A percentile compares a stretch with the other conserved stretches of the same genome.
These are phyloP conservation scores for Backusella macrospora DNA, from an alignment of 192 early-diverging fungal genomes.

Conservation along the genomic window DNA sequence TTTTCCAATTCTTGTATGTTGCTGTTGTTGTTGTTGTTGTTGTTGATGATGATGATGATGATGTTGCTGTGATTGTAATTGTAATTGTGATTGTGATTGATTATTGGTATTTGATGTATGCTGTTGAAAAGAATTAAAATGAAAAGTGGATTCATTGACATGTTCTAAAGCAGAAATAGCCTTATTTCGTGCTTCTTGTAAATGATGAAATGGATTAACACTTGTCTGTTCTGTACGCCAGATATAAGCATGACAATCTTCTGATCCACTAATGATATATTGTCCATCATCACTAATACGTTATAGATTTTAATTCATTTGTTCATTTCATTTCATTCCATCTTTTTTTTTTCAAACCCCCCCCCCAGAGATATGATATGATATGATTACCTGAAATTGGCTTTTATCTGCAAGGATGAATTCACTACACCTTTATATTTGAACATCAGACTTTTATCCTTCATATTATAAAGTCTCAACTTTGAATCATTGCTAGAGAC, in stretches of 20 bases:
- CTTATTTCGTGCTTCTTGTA: slow-evolving; percentile 22
- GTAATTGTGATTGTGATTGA: slow-evolving; percentile 3
- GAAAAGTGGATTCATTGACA: slow-evolving; percentile 12
- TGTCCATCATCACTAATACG: slow-evolving; percentile 60
- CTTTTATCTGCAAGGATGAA: slow-evolving; percentile 64
- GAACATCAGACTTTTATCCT: slow-evolving; percentile 67
- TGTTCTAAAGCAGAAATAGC: slow-evolving; percentile 19
- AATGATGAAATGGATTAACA: slow-evolving; percentile 14
- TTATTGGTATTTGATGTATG: not conserved
- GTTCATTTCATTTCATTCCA: too few species aligned
- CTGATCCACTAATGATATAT: slow-evolving; percentile 80
- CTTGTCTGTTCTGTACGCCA: slow-evolving; percentile 51
- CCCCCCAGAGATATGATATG: not conserved
- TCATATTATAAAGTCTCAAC: slow-evolving; percentile 73
- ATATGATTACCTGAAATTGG: slow-evolving; percentile 57
- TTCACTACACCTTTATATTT: slow-evolving; percentile 81
- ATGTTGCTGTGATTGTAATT: not conserved
- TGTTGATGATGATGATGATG: too few species aligned
- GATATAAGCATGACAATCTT: slow-evolving; percentile 75
- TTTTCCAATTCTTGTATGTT: slow-evolving; percentile 16
- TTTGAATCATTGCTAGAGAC: slow-evolving; percentile 80
- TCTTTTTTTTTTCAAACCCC: too few species aligned
- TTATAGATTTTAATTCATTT: not conserved
- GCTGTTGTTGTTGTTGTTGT: not conserved
- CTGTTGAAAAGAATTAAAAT: not conserved